phyloP scores from a whole-genome alignment of 257 asterid species.

The Salvia miltiorrhiza region DNA sequence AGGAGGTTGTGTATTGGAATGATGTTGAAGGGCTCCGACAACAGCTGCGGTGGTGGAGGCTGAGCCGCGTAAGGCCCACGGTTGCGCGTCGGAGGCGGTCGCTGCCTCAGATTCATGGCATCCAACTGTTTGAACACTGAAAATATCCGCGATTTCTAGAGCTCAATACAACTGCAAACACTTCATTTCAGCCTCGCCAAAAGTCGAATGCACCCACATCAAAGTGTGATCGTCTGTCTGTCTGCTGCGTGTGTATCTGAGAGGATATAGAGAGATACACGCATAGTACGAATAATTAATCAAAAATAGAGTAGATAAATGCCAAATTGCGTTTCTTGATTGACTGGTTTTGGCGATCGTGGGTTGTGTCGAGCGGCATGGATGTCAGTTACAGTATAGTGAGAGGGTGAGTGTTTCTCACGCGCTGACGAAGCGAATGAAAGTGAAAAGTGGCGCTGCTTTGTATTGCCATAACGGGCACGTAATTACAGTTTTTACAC shows the following conservation, averaged over 20 bases:
- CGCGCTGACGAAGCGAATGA: slow-evolving; percentile 22
- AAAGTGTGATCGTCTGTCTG: background rate
- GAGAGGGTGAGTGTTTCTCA: background rate
- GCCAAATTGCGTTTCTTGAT: background rate
- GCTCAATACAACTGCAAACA: background rate
- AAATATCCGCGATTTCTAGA: slow-evolving; percentile 5
- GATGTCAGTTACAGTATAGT: slow-evolving; percentile 27
- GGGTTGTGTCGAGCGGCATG: slow-evolving; percentile 7
- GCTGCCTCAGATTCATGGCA: slow-evolving; percentile 64
- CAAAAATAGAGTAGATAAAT: background rate
- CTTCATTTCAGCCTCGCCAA: background rate
- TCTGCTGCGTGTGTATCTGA: background rate
- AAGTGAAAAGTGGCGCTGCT: background rate
- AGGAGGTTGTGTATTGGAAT: slow-evolving; percentile 74
- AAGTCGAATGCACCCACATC: background rate
- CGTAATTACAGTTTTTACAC: slow-evolving; percentile 4
- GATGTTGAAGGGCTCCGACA: slow-evolving; percentile 58
- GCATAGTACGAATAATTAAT: background rate
- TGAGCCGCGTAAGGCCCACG: slow-evolving; percentile 45
- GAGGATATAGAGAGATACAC: background rate
- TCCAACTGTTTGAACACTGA: slow-evolving; percentile 11
- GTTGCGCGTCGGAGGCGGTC: slow-evolving; percentile 51
- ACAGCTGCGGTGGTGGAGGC: slow-evolving; percentile 28
- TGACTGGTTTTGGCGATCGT: slow-evolving; percentile 23
- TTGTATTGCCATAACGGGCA: background rate